Base-by-base conservation (phyloP, 2,329 filamentous ascomycete species). In the Ceratocystis smalleyi region DNA sequence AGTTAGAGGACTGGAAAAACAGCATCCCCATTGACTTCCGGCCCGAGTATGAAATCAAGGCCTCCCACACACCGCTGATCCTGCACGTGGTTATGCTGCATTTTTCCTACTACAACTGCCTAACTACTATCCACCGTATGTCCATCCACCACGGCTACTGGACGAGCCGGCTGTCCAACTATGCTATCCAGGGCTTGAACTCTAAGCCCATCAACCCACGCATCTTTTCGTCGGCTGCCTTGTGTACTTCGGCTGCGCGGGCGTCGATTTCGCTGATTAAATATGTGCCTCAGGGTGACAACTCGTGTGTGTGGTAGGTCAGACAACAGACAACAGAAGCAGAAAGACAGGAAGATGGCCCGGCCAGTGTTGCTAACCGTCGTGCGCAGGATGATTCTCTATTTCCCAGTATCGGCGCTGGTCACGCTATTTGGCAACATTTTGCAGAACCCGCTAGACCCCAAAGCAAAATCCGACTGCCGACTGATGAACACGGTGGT, bases 51-150 rank as follows among this genome's bases (percentile, higher is more conserved):
- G 91, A 96, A 74, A 97, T 99, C 74, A 91, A 91, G 73, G 89
- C 90, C 0, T 88, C 87, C 0, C 90, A 96, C 73, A 95, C 91
- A 0, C 91, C 92, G 0, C 79, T 97, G n/a, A 91, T 97, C 22
- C 78, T 99, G 22, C 92, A 97, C 69, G 84, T 99, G 62, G 91
- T 96, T 67, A 89, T 96, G 73, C 77, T 99, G 65, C 94, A 99
- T 73, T 95, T 99, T 71, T 87, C 90, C 1, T 99, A 99, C 75
- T 97, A 97, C 77, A 99, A 99, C 73, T 96, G 91, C 70, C 77
- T 99, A 62, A 96, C 92, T 0, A 99, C 94, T 0, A 96, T 99
- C 68, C 94, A 99, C 73, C 89, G 94, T 62, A 99, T 97, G 94
- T 95, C 90, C 51, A 88, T 97, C 35, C 94, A 97, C 70, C 91